A percentile compares a stretch with the other conserved stretches of the same genome.
Evolutionary conservation across 2,329 filamentous ascomycete species (phyloP).

Genomic region (Ilyonectria mors-panacis): DNA sequence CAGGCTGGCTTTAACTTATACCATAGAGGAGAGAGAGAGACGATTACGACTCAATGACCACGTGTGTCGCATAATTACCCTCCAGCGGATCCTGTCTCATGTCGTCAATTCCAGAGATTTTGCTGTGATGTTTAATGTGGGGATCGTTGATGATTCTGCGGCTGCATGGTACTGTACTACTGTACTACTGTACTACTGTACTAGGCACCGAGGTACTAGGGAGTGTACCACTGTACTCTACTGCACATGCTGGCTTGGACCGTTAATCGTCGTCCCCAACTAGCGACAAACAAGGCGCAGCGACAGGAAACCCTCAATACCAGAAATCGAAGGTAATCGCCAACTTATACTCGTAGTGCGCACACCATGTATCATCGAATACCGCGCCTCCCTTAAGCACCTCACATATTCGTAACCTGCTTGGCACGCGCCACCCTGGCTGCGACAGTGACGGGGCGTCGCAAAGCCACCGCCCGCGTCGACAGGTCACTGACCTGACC

Average conservation of each 20-base stretch:
- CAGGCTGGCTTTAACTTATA: neutral
- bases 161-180: neutral
- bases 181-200: neutral
- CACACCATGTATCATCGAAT: neutral
- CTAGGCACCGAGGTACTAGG: too few relatives aligned
- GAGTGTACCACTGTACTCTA: too few relatives aligned
- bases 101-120: neutral
- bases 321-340: constrained; percentile 15
- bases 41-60: neutral
- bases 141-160: neutral
- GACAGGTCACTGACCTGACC: constrained; percentile 2
- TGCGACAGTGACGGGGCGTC: constrained; percentile 9
- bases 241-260: constrained; percentile 13
- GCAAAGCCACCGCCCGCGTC: constrained; percentile 41
- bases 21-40: neutral
- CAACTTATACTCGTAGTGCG: neutral
- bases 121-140: constrained; percentile 16
- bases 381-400: constrained; percentile 7
- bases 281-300: constrained; percentile 15
- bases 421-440: constrained; percentile 25
- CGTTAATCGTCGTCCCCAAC: constrained; percentile 14
- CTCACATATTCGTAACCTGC: constrained; percentile 23
- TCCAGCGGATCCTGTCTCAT: neutral
- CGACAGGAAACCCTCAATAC: neutral
- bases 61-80: neutral